Base-by-base conservation (phyloP, 805 yeast genomes). In the Torulaspora quercuum region DNA sequence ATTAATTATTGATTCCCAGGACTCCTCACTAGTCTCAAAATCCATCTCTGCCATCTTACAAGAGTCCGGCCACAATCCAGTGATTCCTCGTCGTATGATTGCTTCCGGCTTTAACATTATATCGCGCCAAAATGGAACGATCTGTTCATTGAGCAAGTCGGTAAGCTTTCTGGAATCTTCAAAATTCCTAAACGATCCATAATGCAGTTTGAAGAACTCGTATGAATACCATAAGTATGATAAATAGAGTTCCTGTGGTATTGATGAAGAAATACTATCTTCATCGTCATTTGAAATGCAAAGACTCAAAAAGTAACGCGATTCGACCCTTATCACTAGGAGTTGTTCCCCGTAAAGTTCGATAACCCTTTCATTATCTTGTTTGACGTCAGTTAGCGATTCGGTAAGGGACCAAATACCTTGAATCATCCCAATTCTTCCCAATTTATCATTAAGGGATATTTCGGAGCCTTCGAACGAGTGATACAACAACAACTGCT, bases 361-460 rank as follows among this genome's bases (percentile, higher is more conserved):
- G 3, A 65, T 45, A 7, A 33, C 42, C 28, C 34, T 53, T 39
- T 50, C 52, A 33, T 28, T 15, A 3, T 19, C 38, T 3, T 33
- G 42, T 7, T 39, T 49, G 12, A 24, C 13, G 12, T 29, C 37
- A 14, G 42, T 42, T 4, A 51, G 32, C 4, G 54, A 44, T 6
- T 44, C 39, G 1, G 53, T 52, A 14, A 57, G 46, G 2, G 49
- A 37, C 60, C 58, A 60, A 14, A 65, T 46, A 2, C 73, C 76
- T 35, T 69, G 69, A 3, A 70, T 56, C 19, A 71, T 48, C 1
- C 76, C 75, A 12, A 71, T 56, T 14, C 57, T 59, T 17, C 67
- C 47, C 22, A 69, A 46, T 42, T 66, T 61, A 5, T 55, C 63
- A 42, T 68, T 61, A 8, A 54, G 43, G 8, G 59, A 35, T 28